Evolutionary conservation across 1,139 yeast species (phyloP).

Genomic region (Sugiyamaella pinicola): DNA sequence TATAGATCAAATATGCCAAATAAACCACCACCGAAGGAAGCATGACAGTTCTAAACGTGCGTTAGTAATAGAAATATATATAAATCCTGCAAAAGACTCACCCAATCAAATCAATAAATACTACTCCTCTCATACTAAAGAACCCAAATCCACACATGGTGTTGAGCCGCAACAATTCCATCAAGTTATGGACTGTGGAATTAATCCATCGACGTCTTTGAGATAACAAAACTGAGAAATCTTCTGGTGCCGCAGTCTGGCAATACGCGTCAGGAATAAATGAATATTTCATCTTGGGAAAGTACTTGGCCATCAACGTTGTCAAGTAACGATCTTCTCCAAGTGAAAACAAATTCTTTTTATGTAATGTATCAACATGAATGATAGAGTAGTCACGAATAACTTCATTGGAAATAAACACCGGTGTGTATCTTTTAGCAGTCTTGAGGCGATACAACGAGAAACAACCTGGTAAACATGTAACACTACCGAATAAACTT

Average conservation of each 20-base stretch:
- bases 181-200: conserved; percentile 48
- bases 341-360: conserved; percentile 46
- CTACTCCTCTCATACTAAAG: conserved; percentile 48
- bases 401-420: conserved; percentile 44
- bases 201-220: conserved; percentile 52
- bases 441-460: conserved; percentile 46
- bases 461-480: conserved; percentile 50
- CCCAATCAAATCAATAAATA: conserved; percentile 44
- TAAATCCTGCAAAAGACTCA: conserved; percentile 15
- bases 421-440: conserved; percentile 43
- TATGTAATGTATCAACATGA: conserved; percentile 47
- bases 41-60: conserved; percentile 41
- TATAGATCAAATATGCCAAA: conserved; percentile 45
- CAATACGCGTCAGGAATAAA: conserved; percentile 46
- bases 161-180: conserved; percentile 44
- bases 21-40: conserved; percentile 48
- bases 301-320: conserved; percentile 45
- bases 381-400: conserved; percentile 45
- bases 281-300: conserved; percentile 44
- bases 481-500: conserved; percentile 46
- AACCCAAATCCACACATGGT: conserved; percentile 49
- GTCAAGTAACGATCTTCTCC: conserved; percentile 50
- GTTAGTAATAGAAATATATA: not conserved
- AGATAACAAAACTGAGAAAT: conserved; percentile 45
- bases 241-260: conserved; percentile 47